A percentile compares a stretch with the other conserved stretches of the same genome.
phyloP scores from a whole-genome alignment of 2,329 filamentous ascomycete genomes.

The Tricladium varicosporioides region DNA sequence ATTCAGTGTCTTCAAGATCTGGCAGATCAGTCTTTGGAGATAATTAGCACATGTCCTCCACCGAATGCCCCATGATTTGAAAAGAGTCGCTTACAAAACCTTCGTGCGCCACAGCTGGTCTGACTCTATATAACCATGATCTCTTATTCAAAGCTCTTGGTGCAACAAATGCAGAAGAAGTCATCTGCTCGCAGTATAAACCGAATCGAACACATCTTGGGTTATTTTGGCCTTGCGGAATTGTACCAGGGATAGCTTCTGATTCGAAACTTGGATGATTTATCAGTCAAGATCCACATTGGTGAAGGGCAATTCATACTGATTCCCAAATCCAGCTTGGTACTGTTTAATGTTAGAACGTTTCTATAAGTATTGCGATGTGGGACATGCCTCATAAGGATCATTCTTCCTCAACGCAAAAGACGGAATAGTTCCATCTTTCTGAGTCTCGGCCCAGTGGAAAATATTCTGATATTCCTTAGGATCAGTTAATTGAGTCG shows the following conservation, averaged over 20 bases:
- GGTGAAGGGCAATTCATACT: constrained; percentile 37
- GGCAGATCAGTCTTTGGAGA: constrained; percentile 31
- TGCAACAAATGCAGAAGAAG: constrained; percentile 43
- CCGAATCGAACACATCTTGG: constrained; percentile 41
- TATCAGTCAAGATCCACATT: background rate
- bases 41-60: constrained; percentile 20
- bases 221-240: constrained; percentile 43
- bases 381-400: constrained; percentile 46
- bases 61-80: background rate
- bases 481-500: constrained; percentile 6
- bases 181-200: constrained; percentile 45
- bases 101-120: constrained; percentile 42
- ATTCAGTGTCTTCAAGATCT: constrained; percentile 37
- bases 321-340: constrained; percentile 53
- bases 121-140: constrained; percentile 43
- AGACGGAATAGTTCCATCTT: constrained; percentile 52
- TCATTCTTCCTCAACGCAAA: constrained; percentile 53
- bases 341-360: constrained; percentile 38
- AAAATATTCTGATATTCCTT: constrained; percentile 50
- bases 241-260: constrained; percentile 41
- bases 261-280: constrained; percentile 34
- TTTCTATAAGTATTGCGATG: constrained; percentile 4
- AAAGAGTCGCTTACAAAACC: constrained; percentile 14
- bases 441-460: constrained; percentile 60
- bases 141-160: constrained; percentile 38